phyloP scores from a whole-genome alignment of 768 basidiomycete genomes.

The Lanmaoa rubissima region DNA sequence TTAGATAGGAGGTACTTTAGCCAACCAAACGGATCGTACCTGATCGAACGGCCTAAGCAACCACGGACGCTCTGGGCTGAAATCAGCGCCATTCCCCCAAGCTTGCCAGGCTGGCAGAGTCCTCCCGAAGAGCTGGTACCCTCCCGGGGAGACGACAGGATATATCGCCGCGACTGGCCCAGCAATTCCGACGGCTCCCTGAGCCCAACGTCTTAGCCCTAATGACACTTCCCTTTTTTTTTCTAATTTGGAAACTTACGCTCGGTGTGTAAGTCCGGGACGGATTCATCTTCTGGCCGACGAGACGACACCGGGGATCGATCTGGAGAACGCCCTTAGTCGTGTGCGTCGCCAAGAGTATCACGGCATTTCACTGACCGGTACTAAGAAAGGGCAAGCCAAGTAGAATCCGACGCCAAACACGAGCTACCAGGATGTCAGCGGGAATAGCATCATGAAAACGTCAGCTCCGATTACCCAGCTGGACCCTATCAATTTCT shows the following conservation, averaged over 20 bases:
- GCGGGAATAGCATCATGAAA: background rate
- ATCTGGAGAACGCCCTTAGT: slow-evolving; percentile 34
- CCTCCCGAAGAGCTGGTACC: slow-evolving; percentile 62
- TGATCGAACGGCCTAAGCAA: slow-evolving; percentile 63
- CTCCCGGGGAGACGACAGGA: slow-evolving; percentile 62
- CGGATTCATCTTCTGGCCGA: slow-evolving; percentile 76
- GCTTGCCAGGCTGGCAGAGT: slow-evolving; percentile 66
- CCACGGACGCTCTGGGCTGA: slow-evolving; percentile 52
- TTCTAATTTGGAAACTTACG: slow-evolving; percentile 30
- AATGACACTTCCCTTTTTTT: background rate
- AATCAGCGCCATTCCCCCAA: slow-evolving; percentile 52
- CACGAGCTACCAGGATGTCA: slow-evolving; percentile 44
- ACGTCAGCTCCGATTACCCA: slow-evolving; percentile 38
- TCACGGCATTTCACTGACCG: slow-evolving; percentile 36
- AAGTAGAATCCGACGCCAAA: slow-evolving; percentile 65
- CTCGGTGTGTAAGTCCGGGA: slow-evolving; percentile 64
- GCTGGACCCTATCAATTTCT: slow-evolving; percentile 46
- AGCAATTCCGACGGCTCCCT: slow-evolving; percentile 72
- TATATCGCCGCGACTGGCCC: slow-evolving; percentile 67
- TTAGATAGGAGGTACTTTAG: background rate
- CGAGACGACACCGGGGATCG: slow-evolving; percentile 55
- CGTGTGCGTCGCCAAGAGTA: background rate
- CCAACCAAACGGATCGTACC: slow-evolving; percentile 24
- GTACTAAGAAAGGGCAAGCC: slow-evolving; percentile 60
- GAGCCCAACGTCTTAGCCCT: background rate